A percentile compares a stretch with the other conserved stretches of the same genome.
Evolutionary conservation across 2,329 filamentous ascomycete genomes (phyloP).

Genomic region (Cercospora brassicicola): DNA sequence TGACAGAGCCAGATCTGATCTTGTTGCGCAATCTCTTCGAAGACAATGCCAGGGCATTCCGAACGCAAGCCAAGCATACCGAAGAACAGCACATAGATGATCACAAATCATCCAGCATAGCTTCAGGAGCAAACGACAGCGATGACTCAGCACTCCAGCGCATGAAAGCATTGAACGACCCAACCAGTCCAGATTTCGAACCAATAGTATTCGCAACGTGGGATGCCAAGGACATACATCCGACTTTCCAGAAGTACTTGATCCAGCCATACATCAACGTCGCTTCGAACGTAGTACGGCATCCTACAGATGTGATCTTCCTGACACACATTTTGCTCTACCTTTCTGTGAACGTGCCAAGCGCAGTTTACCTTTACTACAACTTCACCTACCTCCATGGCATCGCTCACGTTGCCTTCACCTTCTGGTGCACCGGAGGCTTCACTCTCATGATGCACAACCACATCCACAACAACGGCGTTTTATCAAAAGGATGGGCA

Average conservation of each 20-base stretch:
- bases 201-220: slow-evolving; percentile 57
- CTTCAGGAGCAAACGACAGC: background rate
- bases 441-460: slow-evolving; percentile 84
- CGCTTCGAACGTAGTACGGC: slow-evolving; percentile 60
- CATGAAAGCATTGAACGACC: slow-evolving; percentile 54
- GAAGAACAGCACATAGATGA: background rate
- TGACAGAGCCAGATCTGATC: slow-evolving; percentile 44
- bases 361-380: slow-evolving; percentile 64
- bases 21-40: slow-evolving; percentile 43
- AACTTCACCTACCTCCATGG: slow-evolving; percentile 69
- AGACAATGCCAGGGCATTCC: slow-evolving; percentile 28
- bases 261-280: slow-evolving; percentile 61
- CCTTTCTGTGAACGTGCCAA: slow-evolving; percentile 67
- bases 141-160: slow-evolving; percentile 43
- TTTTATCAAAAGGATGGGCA: slow-evolving; percentile 58
- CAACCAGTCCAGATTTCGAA: slow-evolving; percentile 51
- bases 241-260: slow-evolving; percentile 50
- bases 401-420: slow-evolving; percentile 64
- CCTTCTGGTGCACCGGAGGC: slow-evolving; percentile 67
- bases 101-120: background rate
- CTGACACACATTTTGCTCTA: slow-evolving; percentile 74
- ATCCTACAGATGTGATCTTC: slow-evolving; percentile 73
- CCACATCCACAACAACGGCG: slow-evolving; percentile 75
- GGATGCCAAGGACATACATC: slow-evolving; percentile 51
- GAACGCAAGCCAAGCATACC: background rate